phyloP scores from a whole-genome alignment of 192 early-diverging fungal species.

The Backusella tarrabulga region DNA sequence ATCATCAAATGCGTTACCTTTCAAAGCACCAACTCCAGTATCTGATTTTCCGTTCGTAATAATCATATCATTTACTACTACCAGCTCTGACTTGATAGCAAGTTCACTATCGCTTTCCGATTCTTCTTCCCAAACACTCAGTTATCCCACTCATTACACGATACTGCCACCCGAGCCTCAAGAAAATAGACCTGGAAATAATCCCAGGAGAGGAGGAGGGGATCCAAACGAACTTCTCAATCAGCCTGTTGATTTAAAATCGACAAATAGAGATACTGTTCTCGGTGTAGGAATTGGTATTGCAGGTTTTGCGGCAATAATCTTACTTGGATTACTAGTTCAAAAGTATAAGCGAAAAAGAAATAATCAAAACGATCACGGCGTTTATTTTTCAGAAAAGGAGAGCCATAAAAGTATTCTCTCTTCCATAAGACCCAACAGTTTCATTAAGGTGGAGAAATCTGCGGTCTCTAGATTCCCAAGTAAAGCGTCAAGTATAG shows the following conservation, averaged over 20 bases:
- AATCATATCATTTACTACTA: not conserved
- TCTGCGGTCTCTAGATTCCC: slow-evolving; percentile 21
- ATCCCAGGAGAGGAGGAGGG: not conserved
- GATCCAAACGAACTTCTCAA: not conserved
- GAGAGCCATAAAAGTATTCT: not conserved
- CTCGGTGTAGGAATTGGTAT: slow-evolving; percentile 30
- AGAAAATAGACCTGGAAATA: not conserved
- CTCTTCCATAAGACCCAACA: slow-evolving; percentile 25
- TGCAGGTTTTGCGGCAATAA: slow-evolving; percentile 30
- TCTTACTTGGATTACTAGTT: slow-evolving; percentile 24
- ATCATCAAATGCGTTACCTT: not conserved
- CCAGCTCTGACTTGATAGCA: not conserved
- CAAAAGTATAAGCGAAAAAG: slow-evolving; percentile 11
- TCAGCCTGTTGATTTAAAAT: not conserved
- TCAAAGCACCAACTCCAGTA: not conserved
- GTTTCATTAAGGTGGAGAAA: slow-evolving; percentile 29
- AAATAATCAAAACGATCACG: not conserved
- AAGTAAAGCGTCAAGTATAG: not conserved
- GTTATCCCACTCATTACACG: not conserved
- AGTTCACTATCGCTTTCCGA: not conserved
- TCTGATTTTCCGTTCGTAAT: not conserved
- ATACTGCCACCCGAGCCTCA: not conserved
- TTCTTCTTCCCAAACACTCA: not conserved
- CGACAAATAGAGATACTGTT: slow-evolving; percentile 21
- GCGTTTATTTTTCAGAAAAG: not conserved